These are phyloP conservation scores for Exophiala aquamarina DNA, from an alignment of 2,329 filamentous ascomycete genomes.

Conservation along the genomic window DNA sequence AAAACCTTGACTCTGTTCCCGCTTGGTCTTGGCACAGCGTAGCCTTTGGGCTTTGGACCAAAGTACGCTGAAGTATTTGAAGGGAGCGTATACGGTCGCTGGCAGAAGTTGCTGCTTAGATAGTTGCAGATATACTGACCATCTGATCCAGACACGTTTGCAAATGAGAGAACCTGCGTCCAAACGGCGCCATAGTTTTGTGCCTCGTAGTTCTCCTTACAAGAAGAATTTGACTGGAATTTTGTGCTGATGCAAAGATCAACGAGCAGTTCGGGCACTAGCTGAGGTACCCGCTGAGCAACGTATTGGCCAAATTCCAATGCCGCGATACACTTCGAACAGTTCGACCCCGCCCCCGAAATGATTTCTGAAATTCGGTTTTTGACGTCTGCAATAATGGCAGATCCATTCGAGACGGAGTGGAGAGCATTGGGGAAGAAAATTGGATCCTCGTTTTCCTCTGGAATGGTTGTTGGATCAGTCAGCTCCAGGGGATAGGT, in stretches of 20 bases:
- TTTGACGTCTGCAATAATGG: conserved; percentile 34
- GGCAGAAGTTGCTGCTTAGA: conserved; percentile 50
- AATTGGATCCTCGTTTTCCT: conserved; percentile 49
- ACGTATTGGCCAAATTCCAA: conserved; percentile 52
- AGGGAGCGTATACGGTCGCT: conserved; percentile 44
- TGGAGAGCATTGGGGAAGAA: conserved; percentile 49
- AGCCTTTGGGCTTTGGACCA: conserved; percentile 53
- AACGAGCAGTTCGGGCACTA: conserved; percentile 53
- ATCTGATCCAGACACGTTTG: conserved; percentile 55
- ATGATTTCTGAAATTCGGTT: conserved; percentile 50
- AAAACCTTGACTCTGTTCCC: conserved; percentile 57
- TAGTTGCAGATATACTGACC: conserved; percentile 58
- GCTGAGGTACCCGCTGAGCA: conserved; percentile 49
- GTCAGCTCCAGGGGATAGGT: conserved; percentile 58
- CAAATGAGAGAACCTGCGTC: conserved; percentile 57
- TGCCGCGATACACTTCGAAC: conserved; percentile 55
- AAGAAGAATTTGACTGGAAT: conserved; percentile 49
- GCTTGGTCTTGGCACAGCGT: conserved; percentile 46
- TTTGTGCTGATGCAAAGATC: conserved; percentile 50
- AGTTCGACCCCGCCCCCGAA: conserved; percentile 42
- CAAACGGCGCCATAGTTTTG: conserved; percentile 55
- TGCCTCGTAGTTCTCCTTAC: conserved; percentile 48
- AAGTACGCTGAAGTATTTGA: conserved; percentile 50
- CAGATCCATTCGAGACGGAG: conserved; percentile 40
- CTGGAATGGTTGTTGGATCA: conserved; percentile 53